A percentile compares a stretch with the other conserved stretches of the same genome.
Evolutionary conservation across 2,329 filamentous ascomycete genomes (phyloP).

Genomic region (Sarocladium brachiariae): DNA sequence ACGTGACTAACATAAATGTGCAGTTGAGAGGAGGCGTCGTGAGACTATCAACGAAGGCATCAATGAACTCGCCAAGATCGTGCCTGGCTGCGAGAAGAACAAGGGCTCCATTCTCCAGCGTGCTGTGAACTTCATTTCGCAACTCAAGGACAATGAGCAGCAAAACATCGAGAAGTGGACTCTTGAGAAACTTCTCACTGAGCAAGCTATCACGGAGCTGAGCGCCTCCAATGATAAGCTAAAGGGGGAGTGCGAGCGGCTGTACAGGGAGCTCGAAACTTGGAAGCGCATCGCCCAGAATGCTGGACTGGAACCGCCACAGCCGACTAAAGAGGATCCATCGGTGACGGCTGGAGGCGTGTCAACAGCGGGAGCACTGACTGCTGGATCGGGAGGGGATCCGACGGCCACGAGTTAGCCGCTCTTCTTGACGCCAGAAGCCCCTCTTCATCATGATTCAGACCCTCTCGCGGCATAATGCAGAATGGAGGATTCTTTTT

Average conservation of each 20-base stretch:
- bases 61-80: conserved; percentile 95
- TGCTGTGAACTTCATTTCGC: conserved; percentile 88
- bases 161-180: conserved; percentile 95
- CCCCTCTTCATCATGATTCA: not conserved
- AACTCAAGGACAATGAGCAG: conserved; percentile 88
- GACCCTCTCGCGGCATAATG: not conserved
- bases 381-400: not conserved
- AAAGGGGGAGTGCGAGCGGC: conserved; percentile 70
- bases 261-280: conserved; percentile 69
- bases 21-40: conserved; percentile 90
- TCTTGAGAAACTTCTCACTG: conserved; percentile 80
- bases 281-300: conserved; percentile 67
- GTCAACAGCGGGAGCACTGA: not conserved
- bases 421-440: not conserved
- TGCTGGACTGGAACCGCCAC: conserved; percentile 44
- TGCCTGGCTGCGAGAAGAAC: conserved; percentile 97
- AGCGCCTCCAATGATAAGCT: conserved; percentile 82
- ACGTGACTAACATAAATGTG: not conserved
- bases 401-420: not conserved
- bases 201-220: conserved; percentile 83
- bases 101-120: conserved; percentile 94
- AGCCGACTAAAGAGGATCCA: conserved; percentile 31
- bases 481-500: not conserved
- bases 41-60: conserved; percentile 99
- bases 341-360: conserved; percentile 8